phyloP scores from a whole-genome alignment of 805 yeast genomes.

The Sugiyamaella valdiviana region DNA sequence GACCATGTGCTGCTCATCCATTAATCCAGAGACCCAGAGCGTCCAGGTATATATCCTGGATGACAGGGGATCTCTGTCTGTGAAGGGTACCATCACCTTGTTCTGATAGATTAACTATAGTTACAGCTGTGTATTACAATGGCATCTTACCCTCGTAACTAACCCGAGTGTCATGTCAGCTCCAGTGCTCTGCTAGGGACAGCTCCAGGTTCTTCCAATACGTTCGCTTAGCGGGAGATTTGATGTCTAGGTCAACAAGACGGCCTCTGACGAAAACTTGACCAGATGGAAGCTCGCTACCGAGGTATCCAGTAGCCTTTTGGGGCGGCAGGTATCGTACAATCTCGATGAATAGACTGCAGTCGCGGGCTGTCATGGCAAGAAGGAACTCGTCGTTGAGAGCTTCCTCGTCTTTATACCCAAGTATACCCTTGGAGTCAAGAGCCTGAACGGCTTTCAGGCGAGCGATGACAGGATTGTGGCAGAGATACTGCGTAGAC shows the following conservation, averaged over 20 bases:
- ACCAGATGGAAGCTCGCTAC: slow-evolving; percentile 12
- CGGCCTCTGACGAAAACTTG: slow-evolving; percentile 34
- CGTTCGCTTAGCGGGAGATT: slow-evolving; percentile 37
- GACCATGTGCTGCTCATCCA: slow-evolving; percentile 18
- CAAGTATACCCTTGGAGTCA: slow-evolving; percentile 25
- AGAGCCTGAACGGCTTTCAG: slow-evolving; percentile 28
- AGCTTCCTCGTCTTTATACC: slow-evolving; percentile 21
- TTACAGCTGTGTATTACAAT: neutral
- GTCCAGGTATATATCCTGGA: slow-evolving; percentile 27
- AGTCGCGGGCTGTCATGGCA: slow-evolving; percentile 54
- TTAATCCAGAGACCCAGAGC: slow-evolving; percentile 28
- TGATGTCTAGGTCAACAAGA: slow-evolving; percentile 49
- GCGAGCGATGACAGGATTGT: slow-evolving; percentile 21
- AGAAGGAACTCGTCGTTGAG: slow-evolving; percentile 38
- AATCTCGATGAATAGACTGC: slow-evolving; percentile 45
- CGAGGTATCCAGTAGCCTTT: neutral
- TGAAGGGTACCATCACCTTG: slow-evolving; percentile 23
- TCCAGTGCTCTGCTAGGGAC: slow-evolving; percentile 13
- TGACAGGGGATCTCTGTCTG: slow-evolving; percentile 17
- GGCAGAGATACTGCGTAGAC: slow-evolving; percentile 14
- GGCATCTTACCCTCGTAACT: neutral
- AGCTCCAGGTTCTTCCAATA: slow-evolving; percentile 46
- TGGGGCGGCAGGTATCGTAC: slow-evolving; percentile 24
- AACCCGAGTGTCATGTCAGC: neutral
- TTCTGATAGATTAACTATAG: neutral